Percentiles rank a stretch among this genome's conserved stretches.
These are phyloP conservation scores for Dactylellina drechsleri DNA, from an alignment of 2,329 filamentous ascomycete genomes.

Conservation along the genomic window DNA sequence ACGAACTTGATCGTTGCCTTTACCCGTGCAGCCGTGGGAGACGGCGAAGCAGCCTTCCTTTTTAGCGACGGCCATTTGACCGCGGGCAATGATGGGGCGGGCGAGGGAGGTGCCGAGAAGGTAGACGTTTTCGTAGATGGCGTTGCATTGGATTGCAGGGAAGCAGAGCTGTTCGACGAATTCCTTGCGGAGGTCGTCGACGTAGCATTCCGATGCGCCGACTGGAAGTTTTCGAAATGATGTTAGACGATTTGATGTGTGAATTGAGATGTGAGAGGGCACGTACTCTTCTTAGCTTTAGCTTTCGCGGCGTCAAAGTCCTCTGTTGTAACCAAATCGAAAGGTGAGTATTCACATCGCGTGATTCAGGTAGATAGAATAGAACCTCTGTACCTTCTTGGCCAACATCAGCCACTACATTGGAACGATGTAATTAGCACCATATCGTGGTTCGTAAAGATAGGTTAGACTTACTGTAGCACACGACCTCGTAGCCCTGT, in stretches of 20 bases:
- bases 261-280: neutral
- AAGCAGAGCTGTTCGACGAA: conserved; percentile 85
- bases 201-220: conserved; percentile 62
- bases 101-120: conserved; percentile 73
- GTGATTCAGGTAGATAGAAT: no score
- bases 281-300: conserved; percentile 69
- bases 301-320: conserved; percentile 77
- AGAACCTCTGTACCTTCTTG: conserved; percentile 67
- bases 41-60: conserved; percentile 69
- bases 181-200: conserved; percentile 74
- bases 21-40: conserved; percentile 71
- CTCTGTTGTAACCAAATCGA: conserved; percentile 63
- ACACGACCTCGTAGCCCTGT: conserved; percentile 71
- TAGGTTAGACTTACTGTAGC: conserved; percentile 66
- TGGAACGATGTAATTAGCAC: conserved; percentile 44
- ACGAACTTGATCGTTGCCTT: conserved; percentile 74
- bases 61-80: conserved; percentile 72
- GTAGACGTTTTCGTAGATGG: conserved; percentile 75
- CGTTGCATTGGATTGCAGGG: conserved; percentile 79
- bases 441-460: neutral
- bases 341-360: conserved; percentile 53
- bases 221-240: conserved; percentile 36
- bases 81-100: conserved; percentile 75
- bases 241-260: neutral
- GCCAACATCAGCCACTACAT: conserved; percentile 74